Evolutionary conservation across 2,329 filamentous ascomycete genomes (phyloP).

Genomic region (Fusarium sarcochroum): DNA sequence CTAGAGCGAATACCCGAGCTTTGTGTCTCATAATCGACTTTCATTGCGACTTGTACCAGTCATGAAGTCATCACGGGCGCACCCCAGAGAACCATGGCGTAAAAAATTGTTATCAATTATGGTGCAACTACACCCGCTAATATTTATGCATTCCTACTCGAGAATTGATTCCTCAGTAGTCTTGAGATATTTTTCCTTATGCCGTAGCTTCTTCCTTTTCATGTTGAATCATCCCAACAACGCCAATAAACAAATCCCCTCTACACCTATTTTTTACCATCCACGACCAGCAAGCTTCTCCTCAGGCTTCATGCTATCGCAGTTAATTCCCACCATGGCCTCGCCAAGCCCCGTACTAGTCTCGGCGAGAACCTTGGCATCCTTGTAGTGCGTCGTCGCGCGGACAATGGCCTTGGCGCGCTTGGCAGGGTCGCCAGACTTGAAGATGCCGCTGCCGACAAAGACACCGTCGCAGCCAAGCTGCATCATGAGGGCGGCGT

Average conservation of each 20-base stretch:
- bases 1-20: not conserved
- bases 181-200: conserved; percentile 1
- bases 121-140: conserved; percentile 33
- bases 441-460: conserved; percentile 97
- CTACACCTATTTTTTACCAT: conserved; percentile 73
- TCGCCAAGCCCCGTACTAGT: conserved; percentile 92
- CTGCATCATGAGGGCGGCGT: conserved; percentile 98
- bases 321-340: conserved; percentile 97
- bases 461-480: conserved; percentile 98
- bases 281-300: conserved; percentile 90
- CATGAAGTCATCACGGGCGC: not conserved
- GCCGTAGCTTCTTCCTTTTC: not conserved
- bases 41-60: not conserved
- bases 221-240: conserved; percentile 35
- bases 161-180: conserved; percentile 10
- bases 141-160: conserved; percentile 20
- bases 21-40: not conserved
- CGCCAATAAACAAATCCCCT: conserved; percentile 18
- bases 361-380: conserved; percentile 87
- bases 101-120: conserved; percentile 28
- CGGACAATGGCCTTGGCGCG: conserved; percentile 94
- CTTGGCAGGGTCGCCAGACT: conserved; percentile 91
- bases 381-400: conserved; percentile 90
- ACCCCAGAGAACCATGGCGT: not conserved
- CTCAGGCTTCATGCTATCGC: conserved; percentile 79